These are phyloP conservation scores for Xylaria polymorpha DNA, from an alignment of 2,329 filamentous ascomycete species.

Conservation along the genomic window DNA sequence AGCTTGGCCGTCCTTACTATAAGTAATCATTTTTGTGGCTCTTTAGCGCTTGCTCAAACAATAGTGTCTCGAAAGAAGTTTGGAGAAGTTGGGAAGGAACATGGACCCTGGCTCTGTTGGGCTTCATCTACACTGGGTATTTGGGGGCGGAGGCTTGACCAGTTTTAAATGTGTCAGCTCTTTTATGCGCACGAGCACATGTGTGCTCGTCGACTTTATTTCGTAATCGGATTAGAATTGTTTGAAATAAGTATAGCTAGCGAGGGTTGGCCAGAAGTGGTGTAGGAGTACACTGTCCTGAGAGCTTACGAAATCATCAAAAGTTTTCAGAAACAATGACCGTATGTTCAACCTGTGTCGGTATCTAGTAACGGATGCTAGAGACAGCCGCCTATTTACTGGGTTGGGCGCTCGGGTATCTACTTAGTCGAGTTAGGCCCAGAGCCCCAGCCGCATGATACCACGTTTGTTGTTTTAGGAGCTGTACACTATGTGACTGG, in stretches of 20 bases:
- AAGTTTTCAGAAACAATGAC: not conserved
- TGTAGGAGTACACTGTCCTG: not conserved
- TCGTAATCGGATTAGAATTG: not conserved
- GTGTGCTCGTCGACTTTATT: not conserved
- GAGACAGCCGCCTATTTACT: not conserved
- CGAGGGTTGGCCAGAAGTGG: too few species aligned
- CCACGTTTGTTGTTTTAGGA: constrained; percentile 9
- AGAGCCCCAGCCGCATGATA: constrained; percentile 25
- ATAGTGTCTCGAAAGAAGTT: constrained; percentile 3
- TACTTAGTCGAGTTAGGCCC: not conserved
- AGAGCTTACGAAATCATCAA: not conserved
- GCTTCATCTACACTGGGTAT: constrained; percentile 5
- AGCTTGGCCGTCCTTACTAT: too few species aligned
- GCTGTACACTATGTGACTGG: not conserved
- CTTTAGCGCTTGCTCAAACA: constrained; percentile 5
- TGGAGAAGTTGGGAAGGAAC: not conserved
- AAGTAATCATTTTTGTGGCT: not conserved
- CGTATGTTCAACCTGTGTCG: not conserved
- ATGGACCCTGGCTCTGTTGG: not conserved
- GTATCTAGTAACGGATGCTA: not conserved
- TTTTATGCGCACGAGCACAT: not conserved
- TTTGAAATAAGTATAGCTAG: too few species aligned
- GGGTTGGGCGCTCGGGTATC: not conserved
- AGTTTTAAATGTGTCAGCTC: constrained; percentile 1
- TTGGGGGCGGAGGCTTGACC: constrained; percentile 12